These are phyloP conservation scores for Beauveria caledonica DNA, from an alignment of 2,329 filamentous ascomycete genomes.

Conservation along the genomic window DNA sequence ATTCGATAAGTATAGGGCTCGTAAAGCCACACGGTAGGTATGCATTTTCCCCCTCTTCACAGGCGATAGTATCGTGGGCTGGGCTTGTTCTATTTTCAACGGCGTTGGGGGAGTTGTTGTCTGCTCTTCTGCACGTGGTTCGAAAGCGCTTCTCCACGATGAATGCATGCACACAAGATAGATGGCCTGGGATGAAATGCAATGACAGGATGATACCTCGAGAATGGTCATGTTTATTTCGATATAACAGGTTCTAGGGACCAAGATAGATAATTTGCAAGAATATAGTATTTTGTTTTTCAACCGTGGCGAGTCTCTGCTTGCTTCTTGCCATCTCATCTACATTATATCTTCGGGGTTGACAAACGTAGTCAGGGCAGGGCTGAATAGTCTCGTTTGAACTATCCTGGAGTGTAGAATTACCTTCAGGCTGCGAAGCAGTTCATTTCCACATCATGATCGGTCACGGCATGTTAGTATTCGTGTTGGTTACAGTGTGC, in stretches of 20 bases:
- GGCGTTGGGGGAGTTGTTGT: conserved; percentile 41
- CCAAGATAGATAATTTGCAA: conserved; percentile 10
- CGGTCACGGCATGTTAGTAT: too few relatives aligned
- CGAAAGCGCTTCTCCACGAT: conserved; percentile 40
- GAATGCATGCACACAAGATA: conserved; percentile 21
- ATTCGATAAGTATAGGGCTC: conserved; percentile 53
- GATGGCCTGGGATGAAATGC: conserved; percentile 19
- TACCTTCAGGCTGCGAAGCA: too few relatives aligned
- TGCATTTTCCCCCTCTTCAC: conserved; percentile 32
- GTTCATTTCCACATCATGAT: too few relatives aligned
- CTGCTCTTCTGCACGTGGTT: conserved; percentile 38
- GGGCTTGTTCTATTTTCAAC: conserved; percentile 36
- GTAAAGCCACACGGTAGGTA: conserved; percentile 36
- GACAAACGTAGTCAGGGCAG: too few relatives aligned
- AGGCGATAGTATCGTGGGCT: conserved; percentile 25
- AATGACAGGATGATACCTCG: conserved; percentile 3
- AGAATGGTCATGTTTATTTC: conserved; percentile 7
- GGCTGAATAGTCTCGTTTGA: too few relatives aligned
- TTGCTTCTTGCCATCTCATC: too few relatives aligned
- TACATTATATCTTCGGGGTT: too few relatives aligned
- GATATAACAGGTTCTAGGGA: conserved; percentile 9
- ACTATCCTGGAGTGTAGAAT: too few relatives aligned
- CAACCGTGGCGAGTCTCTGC: background rate
- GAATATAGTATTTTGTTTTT: conserved; percentile 5
- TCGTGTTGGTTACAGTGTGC: background rate